Conservation (phyloP, 441 rosid species). For the Adansonia gregorii region DNA sequence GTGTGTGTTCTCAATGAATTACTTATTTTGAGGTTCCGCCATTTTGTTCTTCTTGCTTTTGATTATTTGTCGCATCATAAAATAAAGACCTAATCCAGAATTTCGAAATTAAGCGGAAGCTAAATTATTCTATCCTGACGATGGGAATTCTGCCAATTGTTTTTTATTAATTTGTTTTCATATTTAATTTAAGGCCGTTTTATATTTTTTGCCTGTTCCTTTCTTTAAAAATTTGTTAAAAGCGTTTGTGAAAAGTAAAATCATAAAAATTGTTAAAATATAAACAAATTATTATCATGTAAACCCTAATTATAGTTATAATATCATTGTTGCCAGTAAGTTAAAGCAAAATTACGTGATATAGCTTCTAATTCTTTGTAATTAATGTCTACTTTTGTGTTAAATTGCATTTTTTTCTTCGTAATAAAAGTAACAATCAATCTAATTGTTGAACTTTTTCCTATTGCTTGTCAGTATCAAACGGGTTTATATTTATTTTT, state of each 20-base stretch:
- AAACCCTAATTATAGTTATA: background rate
- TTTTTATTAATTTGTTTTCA: background rate
- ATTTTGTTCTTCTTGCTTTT: background rate
- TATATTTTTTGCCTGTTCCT: background rate
- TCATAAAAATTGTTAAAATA: background rate
- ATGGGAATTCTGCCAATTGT: background rate
- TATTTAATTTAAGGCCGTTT: background rate
- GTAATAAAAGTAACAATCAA: background rate
- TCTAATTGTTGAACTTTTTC: background rate
- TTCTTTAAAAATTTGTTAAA: background rate
- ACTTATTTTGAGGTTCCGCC: background rate
- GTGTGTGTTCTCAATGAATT: background rate
- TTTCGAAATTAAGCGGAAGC: background rate
- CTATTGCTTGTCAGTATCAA: background rate
- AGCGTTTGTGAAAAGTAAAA: background rate
- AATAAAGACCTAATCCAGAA: background rate
- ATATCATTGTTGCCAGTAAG: too few species aligned
- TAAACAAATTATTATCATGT: background rate
- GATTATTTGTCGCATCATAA: constrained; percentile 11
- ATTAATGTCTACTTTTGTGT: background rate
- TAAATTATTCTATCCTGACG: background rate
- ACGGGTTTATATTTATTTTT: background rate
- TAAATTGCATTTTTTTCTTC: background rate
- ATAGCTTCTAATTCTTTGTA: background rate
- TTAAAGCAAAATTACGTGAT: background rate